Evolutionary conservation across 257 asterid genomes (phyloP), one percentile per base, ranked within the genome.

Genomic region (Primulina huaijiensis): DNA sequence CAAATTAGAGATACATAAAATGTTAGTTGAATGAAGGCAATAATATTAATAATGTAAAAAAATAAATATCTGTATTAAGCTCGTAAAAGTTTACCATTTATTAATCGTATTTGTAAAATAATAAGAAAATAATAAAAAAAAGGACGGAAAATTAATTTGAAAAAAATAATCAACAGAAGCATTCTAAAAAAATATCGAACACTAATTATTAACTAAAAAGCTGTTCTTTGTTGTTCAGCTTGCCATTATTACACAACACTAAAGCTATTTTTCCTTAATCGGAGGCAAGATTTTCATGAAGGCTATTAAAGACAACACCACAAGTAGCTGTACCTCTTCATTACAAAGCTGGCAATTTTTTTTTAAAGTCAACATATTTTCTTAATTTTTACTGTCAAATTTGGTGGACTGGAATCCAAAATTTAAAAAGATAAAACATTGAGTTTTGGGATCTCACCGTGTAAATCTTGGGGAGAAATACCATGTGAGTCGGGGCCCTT

Each of bases 401-500:
- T 50, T 50, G 56, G 56, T 46, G 55, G 2, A 50, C 8, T 50
- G 3, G 1, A 50, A 50, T 50, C 57, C 57, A 50, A 14, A 11
- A 0, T 5, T 50, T 50, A 1, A 6, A 50, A 50, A 16, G 1
- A 50, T 16, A 16, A 1, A 14, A 50, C 5, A 0, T 3, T 50
- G 57, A 5, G 21, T 17, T 14, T 50, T 16, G 21, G 56, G 57
- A 50, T 50, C 21, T 17, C 21, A 17, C 17, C 21, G 1, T 50
- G 57, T 50, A 50, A 50, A 17, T 50, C 21, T 14, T 50, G 20
- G 57, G 46, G 65, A 35, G 60, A 72, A 33, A 43, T 53, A 73
- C 53, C 72, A 65, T 43, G 77, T 65, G 77, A 73, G 55, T 57
- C 40, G 68, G 71, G 72, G 77, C 20, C 72, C 77, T 60, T 73